Percentiles rank a stretch among this genome's conserved stretches.
phyloP scores from a whole-genome alignment of 345 rosid genomes.

The Ailanthus altissimus region DNA sequence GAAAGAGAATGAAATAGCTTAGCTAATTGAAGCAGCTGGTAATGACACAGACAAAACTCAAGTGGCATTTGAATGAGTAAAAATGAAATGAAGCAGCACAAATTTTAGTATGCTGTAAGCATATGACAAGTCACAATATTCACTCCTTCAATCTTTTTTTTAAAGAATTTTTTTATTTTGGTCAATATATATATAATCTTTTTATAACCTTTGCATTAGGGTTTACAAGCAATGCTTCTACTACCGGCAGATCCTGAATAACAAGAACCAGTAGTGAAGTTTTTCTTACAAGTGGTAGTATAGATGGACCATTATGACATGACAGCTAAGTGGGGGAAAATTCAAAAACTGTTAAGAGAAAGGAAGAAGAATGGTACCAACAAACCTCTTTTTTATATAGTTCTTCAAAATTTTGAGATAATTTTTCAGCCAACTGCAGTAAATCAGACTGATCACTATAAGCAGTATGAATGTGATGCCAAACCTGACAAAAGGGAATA shows the following conservation, averaged over 20 bases:
- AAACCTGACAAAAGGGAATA: conserved; percentile 33
- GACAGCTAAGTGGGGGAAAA: neutral
- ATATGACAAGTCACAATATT: neutral
- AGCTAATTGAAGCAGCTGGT: neutral
- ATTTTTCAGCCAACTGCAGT: conserved; percentile 30
- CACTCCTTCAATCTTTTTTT: neutral
- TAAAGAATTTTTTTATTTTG: neutral
- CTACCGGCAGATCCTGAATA: neutral
- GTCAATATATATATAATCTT: too few species aligned
- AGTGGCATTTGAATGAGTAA: neutral
- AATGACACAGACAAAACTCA: neutral
- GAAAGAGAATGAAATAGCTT: conserved; percentile 1
- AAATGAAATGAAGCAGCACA: too few species aligned
- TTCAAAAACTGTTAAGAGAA: neutral
- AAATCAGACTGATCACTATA: conserved; percentile 35
- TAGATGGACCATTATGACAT: neutral
- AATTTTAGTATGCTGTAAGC: neutral
- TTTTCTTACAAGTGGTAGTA: neutral
- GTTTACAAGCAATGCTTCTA: neutral
- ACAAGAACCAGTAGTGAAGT: neutral
- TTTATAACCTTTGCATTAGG: neutral
- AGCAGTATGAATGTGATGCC: conserved; percentile 37
- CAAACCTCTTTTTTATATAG: conserved; percentile 38
- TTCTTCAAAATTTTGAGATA: conserved; percentile 38
- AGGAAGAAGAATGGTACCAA: conserved; percentile 2